Evolutionary conservation across 2,329 filamentous ascomycete species (phyloP).

Genomic region (Plenodomus biglobosus): DNA sequence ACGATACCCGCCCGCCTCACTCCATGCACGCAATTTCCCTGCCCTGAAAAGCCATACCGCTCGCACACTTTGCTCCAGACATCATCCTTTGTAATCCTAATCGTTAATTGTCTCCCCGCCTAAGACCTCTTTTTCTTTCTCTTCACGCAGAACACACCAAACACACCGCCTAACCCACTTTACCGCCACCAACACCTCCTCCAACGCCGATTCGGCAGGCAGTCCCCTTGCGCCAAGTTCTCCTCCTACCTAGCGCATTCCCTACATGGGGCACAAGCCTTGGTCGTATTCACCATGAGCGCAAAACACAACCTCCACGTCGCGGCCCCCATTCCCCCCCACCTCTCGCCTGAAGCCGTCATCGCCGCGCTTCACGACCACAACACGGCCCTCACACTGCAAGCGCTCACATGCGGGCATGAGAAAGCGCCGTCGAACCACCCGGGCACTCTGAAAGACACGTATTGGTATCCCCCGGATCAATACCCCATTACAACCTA

Average conservation of each 20-base stretch:
- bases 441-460: slow-evolving; percentile 33
- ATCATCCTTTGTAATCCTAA: not conserved
- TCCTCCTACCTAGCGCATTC: not conserved
- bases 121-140: too few relatives aligned
- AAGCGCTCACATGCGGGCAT: slow-evolving; percentile 37
- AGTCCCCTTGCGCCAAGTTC: not conserved
- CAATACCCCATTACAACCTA: slow-evolving; percentile 31
- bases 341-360: slow-evolving; percentile 27
- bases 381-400: slow-evolving; percentile 36
- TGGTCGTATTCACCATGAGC: slow-evolving; percentile 20
- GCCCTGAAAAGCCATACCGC: too few relatives aligned
- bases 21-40: too few relatives aligned
- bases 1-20: too few relatives aligned
- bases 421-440: slow-evolving; percentile 26
- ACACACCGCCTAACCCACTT: not conserved
- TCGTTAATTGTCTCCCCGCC: not conserved
- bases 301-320: slow-evolving; percentile 39
- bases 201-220: slow-evolving; percentile 6
- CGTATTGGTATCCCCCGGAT: slow-evolving; percentile 41
- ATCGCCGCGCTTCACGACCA: slow-evolving; percentile 41
- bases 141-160: too few relatives aligned
- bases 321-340: slow-evolving; percentile 31
- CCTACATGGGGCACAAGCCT: not conserved
- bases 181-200: not conserved
- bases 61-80: not conserved